phyloP scores from a whole-genome alignment of 495 filamentous ascomycete genomes.

The Talaromyces proteolyticus region DNA sequence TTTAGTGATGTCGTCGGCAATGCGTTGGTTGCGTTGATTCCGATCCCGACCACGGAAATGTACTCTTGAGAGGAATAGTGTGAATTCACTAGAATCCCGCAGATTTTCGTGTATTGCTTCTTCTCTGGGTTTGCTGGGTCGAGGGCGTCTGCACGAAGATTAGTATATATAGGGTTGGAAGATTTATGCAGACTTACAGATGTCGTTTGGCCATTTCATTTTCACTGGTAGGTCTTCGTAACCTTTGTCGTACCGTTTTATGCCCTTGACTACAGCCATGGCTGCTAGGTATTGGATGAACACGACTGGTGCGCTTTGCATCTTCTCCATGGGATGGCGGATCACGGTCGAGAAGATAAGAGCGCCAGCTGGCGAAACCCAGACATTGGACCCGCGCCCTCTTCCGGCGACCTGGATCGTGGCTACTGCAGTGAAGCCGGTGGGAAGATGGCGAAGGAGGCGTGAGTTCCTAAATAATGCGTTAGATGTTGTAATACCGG shows the following conservation, averaged over 20 bases:
- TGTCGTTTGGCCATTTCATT: slow-evolving; percentile 97
- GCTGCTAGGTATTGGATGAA: slow-evolving; percentile 93
- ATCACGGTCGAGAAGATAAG: slow-evolving; percentile 85
- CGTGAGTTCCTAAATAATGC: slow-evolving; percentile 57
- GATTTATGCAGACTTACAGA: slow-evolving; percentile 42
- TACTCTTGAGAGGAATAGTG: slow-evolving; percentile 72
- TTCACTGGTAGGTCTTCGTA: slow-evolving; percentile 74
- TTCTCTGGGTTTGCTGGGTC: slow-evolving; percentile 59
- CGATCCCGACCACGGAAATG: slow-evolving; percentile 83
- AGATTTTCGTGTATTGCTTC: slow-evolving; percentile 79
- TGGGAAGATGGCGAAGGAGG: slow-evolving; percentile 69
- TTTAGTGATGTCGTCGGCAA: slow-evolving; percentile 85
- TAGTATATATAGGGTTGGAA: background rate
- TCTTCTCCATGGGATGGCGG: slow-evolving; percentile 68
- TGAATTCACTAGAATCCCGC: slow-evolving; percentile 89
- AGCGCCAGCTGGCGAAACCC: slow-evolving; percentile 84
- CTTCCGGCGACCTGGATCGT: slow-evolving; percentile 88
- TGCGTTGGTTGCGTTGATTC: slow-evolving; percentile 81
- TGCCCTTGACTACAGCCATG: slow-evolving; percentile 81
- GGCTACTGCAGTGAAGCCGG: slow-evolving; percentile 84
- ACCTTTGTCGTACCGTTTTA: slow-evolving; percentile 70
- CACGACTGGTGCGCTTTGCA: slow-evolving; percentile 71
- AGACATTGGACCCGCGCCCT: slow-evolving; percentile 87
- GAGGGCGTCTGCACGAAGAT: slow-evolving; percentile 50
- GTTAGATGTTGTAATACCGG: slow-evolving; percentile 11